Percentiles rank a stretch among this genome's conserved stretches.
These are phyloP conservation scores for Verticillium alfalfae DNA, from an alignment of 2,329 filamentous ascomycete species.

Conservation along the genomic window DNA sequence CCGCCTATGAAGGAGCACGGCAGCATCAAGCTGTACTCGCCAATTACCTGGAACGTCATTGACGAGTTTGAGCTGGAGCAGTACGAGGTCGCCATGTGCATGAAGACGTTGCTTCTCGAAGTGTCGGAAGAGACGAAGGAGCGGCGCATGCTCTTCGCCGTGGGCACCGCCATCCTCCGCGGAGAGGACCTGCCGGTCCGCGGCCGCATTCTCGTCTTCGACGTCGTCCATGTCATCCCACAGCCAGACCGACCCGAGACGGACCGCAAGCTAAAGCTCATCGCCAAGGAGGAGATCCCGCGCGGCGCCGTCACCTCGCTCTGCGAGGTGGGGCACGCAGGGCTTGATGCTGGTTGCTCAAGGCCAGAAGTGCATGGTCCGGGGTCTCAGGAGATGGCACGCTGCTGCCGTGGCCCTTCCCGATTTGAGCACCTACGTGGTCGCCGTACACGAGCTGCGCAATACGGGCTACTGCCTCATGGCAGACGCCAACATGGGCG, in stretches of 20 bases:
- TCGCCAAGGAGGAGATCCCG: slow-evolving; percentile 85
- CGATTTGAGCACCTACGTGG: slow-evolving; percentile 94
- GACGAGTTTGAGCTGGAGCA: slow-evolving; percentile 69
- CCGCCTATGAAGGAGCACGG: slow-evolving; percentile 68
- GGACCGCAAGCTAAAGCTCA: slow-evolving; percentile 75
- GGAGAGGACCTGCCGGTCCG: slow-evolving; percentile 87
- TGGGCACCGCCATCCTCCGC: slow-evolving; percentile 79
- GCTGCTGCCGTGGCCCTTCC: slow-evolving; percentile 89
- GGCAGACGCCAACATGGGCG: slow-evolving; percentile 84
- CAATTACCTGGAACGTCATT: slow-evolving; percentile 71
- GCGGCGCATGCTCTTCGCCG: slow-evolving; percentile 71
- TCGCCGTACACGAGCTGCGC: slow-evolving; percentile 74
- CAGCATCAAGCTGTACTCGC: slow-evolving; percentile 72
- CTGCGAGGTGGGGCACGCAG: slow-evolving; percentile 74
- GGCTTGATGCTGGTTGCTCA: slow-evolving; percentile 87
- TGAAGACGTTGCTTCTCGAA: slow-evolving; percentile 81
- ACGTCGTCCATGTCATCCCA: slow-evolving; percentile 86
- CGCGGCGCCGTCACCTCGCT: slow-evolving; percentile 87
- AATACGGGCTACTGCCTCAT: slow-evolving; percentile 82
- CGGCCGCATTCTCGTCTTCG: slow-evolving; percentile 84
- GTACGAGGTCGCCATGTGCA: slow-evolving; percentile 72
- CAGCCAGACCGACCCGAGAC: slow-evolving; percentile 82
- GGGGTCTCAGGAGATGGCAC: slow-evolving; percentile 93
- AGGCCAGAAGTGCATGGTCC: slow-evolving; percentile 95
- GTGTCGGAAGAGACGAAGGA: slow-evolving; percentile 88